Base-by-base conservation (phyloP, 2,329 filamentous ascomycete species). In the Alternaria gaisen region DNA sequence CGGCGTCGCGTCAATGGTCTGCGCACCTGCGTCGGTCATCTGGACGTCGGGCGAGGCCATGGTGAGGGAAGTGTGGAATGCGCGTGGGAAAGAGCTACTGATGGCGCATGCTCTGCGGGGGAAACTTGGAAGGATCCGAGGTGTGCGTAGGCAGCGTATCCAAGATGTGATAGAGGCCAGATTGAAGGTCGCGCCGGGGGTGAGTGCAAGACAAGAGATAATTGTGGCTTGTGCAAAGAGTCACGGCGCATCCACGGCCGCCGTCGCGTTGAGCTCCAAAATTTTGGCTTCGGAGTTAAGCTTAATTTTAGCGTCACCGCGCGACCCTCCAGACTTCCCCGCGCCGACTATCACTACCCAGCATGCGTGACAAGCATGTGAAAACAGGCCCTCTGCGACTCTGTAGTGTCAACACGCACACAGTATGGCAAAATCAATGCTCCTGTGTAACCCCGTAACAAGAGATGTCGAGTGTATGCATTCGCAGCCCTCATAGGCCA, bases 221-320 rank as follows among this genome's bases (percentile, higher is more conserved):
- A 22, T n/a, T 36, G 22, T 46, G 47, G 32, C 26, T 38, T 43
- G 56, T 12, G 41, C 18, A 42, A 56, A 54, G 43, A 55, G 57
- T 40, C 41, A 44, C 20, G 51, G 43, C 42, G 44, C 32, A 46
- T 43, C 38, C 30, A 22, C 43, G 38, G 32, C 28, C 22, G 32
- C 4, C 32, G 63, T 65, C 66, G 64, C 63, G 64, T 66, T 50
- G 51, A 65, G 61, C 62, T 58, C 68, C 66, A 70, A 70, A 72
- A 58, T 69, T 71, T 72, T 70, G 51, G 65, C 54, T 50, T 57
- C 54, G 46, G 58, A 58, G 56, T 67, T 73, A 73, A 74, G 73
- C 72, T 75, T 72, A 73, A 65, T 61, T 46, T 65, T 76, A 73
- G 75, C 70, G 74, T 44, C 67, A 66, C 59, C 58, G 60, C 64